Evolutionary conservation across 2,329 filamentous ascomycete genomes (phyloP).

Genomic region (Drechslera avenae): DNA sequence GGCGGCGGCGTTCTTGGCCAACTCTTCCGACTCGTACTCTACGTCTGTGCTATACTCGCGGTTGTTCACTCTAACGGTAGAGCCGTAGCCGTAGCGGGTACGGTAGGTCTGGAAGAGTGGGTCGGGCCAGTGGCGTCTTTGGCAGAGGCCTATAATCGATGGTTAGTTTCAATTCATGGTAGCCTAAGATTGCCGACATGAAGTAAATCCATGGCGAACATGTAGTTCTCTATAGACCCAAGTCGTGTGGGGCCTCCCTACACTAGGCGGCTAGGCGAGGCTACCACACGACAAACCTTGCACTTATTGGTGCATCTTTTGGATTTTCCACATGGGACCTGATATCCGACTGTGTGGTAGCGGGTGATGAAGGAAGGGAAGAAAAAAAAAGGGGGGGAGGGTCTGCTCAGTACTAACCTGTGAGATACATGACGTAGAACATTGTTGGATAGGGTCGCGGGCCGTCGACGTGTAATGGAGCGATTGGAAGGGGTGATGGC

Average conservation of each 20-base stretch:
- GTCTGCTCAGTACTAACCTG: constrained; percentile 40
- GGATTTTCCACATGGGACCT: not conserved
- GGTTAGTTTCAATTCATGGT: constrained; percentile 29
- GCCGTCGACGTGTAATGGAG: constrained; percentile 27
- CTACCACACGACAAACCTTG: constrained; percentile 36
- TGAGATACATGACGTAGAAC: constrained; percentile 54
- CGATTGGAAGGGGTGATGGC: constrained; percentile 33
- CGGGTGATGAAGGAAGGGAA: not conserved
- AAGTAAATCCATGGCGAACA: not conserved
- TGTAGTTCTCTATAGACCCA: not conserved
- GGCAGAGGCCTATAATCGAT: constrained; percentile 75
- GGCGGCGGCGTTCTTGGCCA: constrained; percentile 91
- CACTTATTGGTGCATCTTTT: constrained; percentile 2
- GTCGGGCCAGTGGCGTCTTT: constrained; percentile 90
- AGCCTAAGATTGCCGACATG: constrained; percentile 38
- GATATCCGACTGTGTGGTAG: constrained; percentile 10
- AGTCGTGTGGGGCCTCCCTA: constrained; percentile 10
- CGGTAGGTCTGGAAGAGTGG: constrained; percentile 85
- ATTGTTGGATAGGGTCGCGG: constrained; percentile 38
- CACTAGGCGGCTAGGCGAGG: constrained; percentile 6
- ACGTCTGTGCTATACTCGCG: constrained; percentile 94
- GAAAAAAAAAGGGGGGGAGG: no score
- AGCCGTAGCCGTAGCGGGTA: constrained; percentile 77
- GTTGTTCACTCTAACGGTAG: constrained; percentile 92
- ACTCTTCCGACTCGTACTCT: constrained; percentile 77